Evolutionary conservation across 805 yeast genomes (phyloP).

Genomic region (Saturnispora bothae): DNA sequence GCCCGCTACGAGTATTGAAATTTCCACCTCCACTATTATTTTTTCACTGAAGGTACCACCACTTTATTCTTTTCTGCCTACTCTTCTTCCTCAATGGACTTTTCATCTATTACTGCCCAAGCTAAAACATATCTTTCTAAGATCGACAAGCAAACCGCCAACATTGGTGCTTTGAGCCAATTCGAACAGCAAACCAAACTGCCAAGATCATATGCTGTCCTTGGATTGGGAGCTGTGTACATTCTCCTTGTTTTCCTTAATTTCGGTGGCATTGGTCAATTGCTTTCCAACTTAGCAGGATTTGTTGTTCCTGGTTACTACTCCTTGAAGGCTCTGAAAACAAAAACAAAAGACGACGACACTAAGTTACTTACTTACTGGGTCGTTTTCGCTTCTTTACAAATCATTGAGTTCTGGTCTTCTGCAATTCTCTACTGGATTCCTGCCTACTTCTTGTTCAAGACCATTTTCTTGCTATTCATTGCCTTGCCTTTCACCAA

Average conservation of each 20-base stretch:
- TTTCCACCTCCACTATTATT: too few relatives aligned
- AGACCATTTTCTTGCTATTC: constrained; percentile 79
- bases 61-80: too few relatives aligned
- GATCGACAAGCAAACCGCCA: constrained; percentile 22
- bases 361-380: constrained; percentile 87
- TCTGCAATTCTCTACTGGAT: constrained; percentile 86
- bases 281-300: constrained; percentile 86
- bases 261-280: constrained; percentile 91
- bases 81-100: too few relatives aligned
- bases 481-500: constrained; percentile 80
- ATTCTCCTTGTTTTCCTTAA: constrained; percentile 75
- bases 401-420: constrained; percentile 93
- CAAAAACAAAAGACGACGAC: constrained; percentile 63
- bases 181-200: constrained; percentile 36
- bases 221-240: constrained; percentile 56
- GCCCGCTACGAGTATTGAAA: too few relatives aligned
- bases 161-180: constrained; percentile 24
- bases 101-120: constrained; percentile 21
- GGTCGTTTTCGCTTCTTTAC: constrained; percentile 94
- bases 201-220: constrained; percentile 80
- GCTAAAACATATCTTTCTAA: constrained; percentile 18
- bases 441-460: constrained; percentile 93
- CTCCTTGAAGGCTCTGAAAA: constrained; percentile 76
- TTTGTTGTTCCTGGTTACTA: constrained; percentile 84
- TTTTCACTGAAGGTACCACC: too few relatives aligned